phyloP scores from a whole-genome alignment of 306 rosid species.

The Rosa chinensis region DNA sequence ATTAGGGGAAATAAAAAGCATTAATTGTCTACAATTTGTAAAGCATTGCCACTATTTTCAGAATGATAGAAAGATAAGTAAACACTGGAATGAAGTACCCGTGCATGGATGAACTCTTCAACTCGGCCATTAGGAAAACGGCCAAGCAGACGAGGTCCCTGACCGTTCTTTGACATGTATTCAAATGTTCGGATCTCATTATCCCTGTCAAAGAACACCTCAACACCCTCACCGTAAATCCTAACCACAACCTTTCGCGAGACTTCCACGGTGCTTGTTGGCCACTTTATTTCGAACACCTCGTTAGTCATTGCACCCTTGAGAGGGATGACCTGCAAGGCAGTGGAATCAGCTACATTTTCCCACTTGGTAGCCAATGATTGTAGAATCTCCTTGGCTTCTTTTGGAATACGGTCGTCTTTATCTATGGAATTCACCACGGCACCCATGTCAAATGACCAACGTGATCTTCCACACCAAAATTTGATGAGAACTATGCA shows the following conservation, averaged over 20 bases:
- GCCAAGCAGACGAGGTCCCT: conserved; percentile 77
- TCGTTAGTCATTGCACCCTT: conserved; percentile 91
- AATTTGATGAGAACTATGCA: neutral
- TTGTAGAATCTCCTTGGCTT: conserved; percentile 63
- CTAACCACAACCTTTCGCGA: conserved; percentile 73
- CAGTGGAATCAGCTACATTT: conserved; percentile 55
- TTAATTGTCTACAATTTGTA: neutral
- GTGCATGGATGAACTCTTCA: conserved; percentile 87
- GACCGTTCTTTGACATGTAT: conserved; percentile 73
- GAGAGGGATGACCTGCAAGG: conserved; percentile 68
- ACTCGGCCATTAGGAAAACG: conserved; percentile 75
- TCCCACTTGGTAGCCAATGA: conserved; percentile 75
- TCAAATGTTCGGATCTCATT: conserved; percentile 71
- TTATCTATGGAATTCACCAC: conserved; percentile 36
- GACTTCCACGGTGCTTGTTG: conserved; percentile 44
- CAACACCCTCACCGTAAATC: conserved; percentile 85
- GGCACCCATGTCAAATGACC: conserved; percentile 34
- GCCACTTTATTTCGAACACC: conserved; percentile 88
- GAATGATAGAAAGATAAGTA: neutral
- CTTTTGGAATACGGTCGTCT: conserved; percentile 59
- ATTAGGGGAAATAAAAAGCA: neutral
- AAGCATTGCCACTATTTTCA: neutral
- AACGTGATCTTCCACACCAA: conserved; percentile 18
- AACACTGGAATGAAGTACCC: conserved; percentile 43
- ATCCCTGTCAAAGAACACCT: conserved; percentile 65